Percentiles rank a stretch among this genome's conserved stretches.
Conservation (phyloP, 2,329 filamentous ascomycete species). For the Talaromyces rugulosus region DNA sequence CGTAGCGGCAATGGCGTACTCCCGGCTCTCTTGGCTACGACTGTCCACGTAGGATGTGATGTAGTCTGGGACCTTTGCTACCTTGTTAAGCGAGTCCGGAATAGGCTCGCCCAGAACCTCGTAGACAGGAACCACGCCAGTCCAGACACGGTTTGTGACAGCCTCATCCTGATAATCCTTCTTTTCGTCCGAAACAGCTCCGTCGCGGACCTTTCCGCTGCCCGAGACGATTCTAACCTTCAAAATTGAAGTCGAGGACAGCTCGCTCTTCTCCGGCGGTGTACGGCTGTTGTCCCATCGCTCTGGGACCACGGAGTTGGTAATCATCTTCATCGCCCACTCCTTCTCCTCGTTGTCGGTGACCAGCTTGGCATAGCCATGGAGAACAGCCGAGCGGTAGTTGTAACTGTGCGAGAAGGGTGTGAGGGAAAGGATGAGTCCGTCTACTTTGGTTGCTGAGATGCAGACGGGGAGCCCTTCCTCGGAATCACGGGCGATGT, state of each 20-base stretch:
- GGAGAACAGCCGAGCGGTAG: conserved; percentile 75
- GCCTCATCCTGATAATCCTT: conserved; percentile 49
- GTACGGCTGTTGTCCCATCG: conserved; percentile 67
- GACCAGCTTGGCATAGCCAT: conserved; percentile 68
- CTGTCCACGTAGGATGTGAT: conserved; percentile 51
- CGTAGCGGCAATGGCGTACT: conserved; percentile 38
- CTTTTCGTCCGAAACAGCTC: conserved; percentile 59
- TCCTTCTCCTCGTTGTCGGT: conserved; percentile 65
- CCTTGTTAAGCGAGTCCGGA: conserved; percentile 55
- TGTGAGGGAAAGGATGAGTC: conserved; percentile 72
- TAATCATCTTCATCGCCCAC: conserved; percentile 75
- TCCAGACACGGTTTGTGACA: conserved; percentile 52
- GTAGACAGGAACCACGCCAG: conserved; percentile 62
- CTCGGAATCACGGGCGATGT: conserved; percentile 48
- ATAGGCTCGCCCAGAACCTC: conserved; percentile 61
- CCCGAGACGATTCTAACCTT: conserved; percentile 65
- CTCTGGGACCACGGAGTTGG: conserved; percentile 64
- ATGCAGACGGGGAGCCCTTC: conserved; percentile 67
- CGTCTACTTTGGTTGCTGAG: conserved; percentile 71
- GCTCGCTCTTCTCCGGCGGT: conserved; percentile 68
- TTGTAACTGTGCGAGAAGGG: conserved; percentile 81
- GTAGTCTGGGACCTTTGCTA: conserved; percentile 59
- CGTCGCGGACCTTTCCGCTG: conserved; percentile 69
- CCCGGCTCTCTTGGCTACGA: conserved; percentile 42
- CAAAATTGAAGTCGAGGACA: conserved; percentile 70